Conservation (phyloP, 345 rosid species). For the Nephelium lappaceum region DNA sequence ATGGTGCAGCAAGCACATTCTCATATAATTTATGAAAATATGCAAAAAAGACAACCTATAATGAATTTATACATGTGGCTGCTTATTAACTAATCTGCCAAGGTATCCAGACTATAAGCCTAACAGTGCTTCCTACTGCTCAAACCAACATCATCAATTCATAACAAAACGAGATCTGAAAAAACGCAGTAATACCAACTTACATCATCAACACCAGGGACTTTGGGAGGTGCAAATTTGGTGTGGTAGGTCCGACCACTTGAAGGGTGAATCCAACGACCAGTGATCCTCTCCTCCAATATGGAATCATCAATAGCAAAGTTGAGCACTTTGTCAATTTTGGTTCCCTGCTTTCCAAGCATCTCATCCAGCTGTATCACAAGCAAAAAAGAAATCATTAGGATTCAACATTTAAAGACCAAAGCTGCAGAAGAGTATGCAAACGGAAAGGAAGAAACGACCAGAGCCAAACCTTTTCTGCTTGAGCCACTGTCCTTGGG, state of each 20-base stretch:
- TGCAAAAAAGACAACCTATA: not conserved
- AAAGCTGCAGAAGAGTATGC: not conserved
- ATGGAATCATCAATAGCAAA: slow-evolving; percentile 84
- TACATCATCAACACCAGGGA: slow-evolving; percentile 78
- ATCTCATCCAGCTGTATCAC: slow-evolving; percentile 79
- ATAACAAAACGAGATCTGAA: slow-evolving; percentile 1
- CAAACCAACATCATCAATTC: not conserved
- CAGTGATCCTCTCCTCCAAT: slow-evolving; percentile 94
- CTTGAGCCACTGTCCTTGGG: slow-evolving; percentile 86
- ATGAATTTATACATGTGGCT: not conserved
- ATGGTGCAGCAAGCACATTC: not conserved
- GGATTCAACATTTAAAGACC: not conserved
- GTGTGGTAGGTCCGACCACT: slow-evolving; percentile 93
- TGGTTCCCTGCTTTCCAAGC: slow-evolving; percentile 75
- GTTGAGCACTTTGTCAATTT: slow-evolving; percentile 75
- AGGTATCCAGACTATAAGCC: not conserved
- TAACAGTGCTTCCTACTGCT: not conserved
- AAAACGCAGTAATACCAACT: slow-evolving; percentile 24
- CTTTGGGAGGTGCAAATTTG: slow-evolving; percentile 76
- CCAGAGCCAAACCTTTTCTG: slow-evolving; percentile 59
- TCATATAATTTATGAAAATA: not conserved
- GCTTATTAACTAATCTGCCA: not conserved
- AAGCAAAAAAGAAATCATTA: slow-evolving; percentile 18
- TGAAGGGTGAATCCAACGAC: slow-evolving; percentile 90
- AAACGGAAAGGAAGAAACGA: not conserved